Base-by-base conservation (phyloP, 1,284 basidiomycete genomes). In the Puccinia brachypodii region DNA sequence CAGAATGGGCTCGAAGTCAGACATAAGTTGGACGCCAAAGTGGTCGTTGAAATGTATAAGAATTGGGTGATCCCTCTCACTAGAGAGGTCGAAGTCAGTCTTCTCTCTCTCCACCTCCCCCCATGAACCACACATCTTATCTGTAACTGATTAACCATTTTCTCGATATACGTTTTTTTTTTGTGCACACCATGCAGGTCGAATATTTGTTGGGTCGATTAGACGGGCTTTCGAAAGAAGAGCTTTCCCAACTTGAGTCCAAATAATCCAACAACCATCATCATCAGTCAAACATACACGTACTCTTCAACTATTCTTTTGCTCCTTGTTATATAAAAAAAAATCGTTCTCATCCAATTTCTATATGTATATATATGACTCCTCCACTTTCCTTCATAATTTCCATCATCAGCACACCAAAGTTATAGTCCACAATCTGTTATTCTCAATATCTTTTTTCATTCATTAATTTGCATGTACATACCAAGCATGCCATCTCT, bases 11-110 rank as follows among this genome's bases (percentile, higher is more conserved):
- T 84, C 38, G 77, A 82, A 64, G 82, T 82, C 31, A 84, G 83
- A 74, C 84, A 86, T 50, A 97, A 97, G 89, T 94, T 99, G 84
- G 95, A 98, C 84, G 92, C 96, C 0, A 93, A 95, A 83, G 92
- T 93, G 60, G 94, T 99, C 9, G 94, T 98, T 25, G 91, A 93
- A 85, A 88, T 99, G 84, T 99, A 99, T 87, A 91, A 95, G 86
- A 92, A 92, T 84, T 95, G 93, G 86, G 95, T 99, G 84, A 99
- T 99, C 82, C 97, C 97, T 6, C 87, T 99, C 83, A 99, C 97
- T 6, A 98, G 96, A 87, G 94, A 96, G 85, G 95, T 99, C 73
- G 97, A 99, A 92, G 96, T 96, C 85, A 81, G 92, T 86, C 81
- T 36, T 1, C 25, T 25, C 62, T 25, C n/a, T 19, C 13, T 25